Evolutionary conservation across 345 rosid genomes (phyloP).

Genomic region (Melaleuca alternifolia): DNA sequence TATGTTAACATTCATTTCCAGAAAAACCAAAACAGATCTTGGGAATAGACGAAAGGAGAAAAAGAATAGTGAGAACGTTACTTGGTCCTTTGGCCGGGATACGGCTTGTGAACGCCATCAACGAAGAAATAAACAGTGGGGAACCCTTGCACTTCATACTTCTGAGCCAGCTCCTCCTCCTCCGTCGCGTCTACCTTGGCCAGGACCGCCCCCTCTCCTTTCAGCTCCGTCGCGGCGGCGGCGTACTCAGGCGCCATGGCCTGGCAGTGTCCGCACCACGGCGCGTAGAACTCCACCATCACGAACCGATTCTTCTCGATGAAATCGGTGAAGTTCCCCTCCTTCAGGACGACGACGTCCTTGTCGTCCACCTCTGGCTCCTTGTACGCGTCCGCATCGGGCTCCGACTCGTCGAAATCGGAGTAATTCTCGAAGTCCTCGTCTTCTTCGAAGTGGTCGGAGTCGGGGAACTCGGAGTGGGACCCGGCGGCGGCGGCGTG

Average conservation of each 20-base stretch:
- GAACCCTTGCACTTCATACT: slow-evolving; percentile 81
- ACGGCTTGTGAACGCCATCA: slow-evolving; percentile 82
- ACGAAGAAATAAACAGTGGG: slow-evolving; percentile 76
- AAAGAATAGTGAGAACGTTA: slow-evolving; percentile 15
- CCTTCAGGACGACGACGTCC: slow-evolving; percentile 81
- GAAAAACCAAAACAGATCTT: not conserved
- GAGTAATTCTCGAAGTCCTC: slow-evolving; percentile 41
- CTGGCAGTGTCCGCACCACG: slow-evolving; percentile 99
- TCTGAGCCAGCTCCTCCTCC: slow-evolving; percentile 75
- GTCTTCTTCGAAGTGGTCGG: slow-evolving; percentile 15
- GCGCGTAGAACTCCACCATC: slow-evolving; percentile 96
- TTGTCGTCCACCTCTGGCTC: slow-evolving; percentile 68
- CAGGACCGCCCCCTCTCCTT: slow-evolving; percentile 50
- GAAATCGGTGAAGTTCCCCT: slow-evolving; percentile 63
- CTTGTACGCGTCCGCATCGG: slow-evolving; percentile 33
- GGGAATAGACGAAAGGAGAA: not conserved
- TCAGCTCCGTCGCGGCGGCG: slow-evolving; percentile 93
- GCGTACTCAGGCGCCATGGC: slow-evolving; percentile 95
- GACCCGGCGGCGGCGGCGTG: not conserved
- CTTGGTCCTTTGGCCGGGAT: slow-evolving; percentile 80
- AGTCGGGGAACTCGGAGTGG: not conserved
- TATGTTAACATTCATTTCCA: not conserved
- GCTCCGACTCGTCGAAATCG: slow-evolving; percentile 51
- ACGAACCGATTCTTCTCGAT: slow-evolving; percentile 60
- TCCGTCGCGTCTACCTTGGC: slow-evolving; percentile 97